Evolutionary conservation across 192 early-diverging fungal genomes (phyloP).

Genomic region (Dimargaris verticillata): DNA sequence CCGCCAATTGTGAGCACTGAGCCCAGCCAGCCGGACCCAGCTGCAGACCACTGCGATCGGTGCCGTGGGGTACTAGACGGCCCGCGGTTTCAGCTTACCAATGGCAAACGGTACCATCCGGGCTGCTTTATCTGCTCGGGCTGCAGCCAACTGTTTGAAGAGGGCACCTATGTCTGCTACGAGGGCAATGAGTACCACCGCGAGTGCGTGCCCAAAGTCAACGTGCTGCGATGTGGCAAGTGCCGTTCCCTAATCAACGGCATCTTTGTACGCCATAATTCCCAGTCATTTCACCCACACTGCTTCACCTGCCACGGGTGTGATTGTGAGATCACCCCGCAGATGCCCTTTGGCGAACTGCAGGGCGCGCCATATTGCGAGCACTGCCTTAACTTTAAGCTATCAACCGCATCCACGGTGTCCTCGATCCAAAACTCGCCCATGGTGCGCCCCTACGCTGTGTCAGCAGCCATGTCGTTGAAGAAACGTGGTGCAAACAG

Average conservation of each 20-base stretch:
- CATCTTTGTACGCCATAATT: slow-evolving; percentile 24
- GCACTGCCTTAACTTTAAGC: slow-evolving; percentile 20
- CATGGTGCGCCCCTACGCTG: neutral
- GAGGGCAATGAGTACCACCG: slow-evolving; percentile 34
- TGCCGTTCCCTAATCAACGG: slow-evolving; percentile 23
- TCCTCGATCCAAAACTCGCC: too few relatives aligned
- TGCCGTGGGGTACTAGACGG: slow-evolving; percentile 21
- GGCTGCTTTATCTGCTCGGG: slow-evolving; percentile 33
- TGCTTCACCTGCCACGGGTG: slow-evolving; percentile 31
- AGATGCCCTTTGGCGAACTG: slow-evolving; percentile 34
- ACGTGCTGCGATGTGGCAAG: slow-evolving; percentile 16
- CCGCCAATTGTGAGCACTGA: slow-evolving; percentile 24
- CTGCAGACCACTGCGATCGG: slow-evolving; percentile 22
- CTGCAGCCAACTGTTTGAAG: slow-evolving; percentile 28
- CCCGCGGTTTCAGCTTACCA: slow-evolving; percentile 33
- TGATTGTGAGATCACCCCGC: slow-evolving; percentile 23
- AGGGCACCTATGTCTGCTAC: slow-evolving; percentile 34
- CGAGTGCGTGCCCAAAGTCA: slow-evolving; percentile 21
- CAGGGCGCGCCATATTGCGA: slow-evolving; percentile 25
- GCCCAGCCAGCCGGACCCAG: slow-evolving; percentile 12
- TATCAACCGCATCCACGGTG: neutral
- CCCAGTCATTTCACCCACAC: slow-evolving; percentile 23
- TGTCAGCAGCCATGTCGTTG: slow-evolving; percentile 2
- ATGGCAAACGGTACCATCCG: slow-evolving; percentile 33
- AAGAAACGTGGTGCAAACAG: slow-evolving; percentile 6